phyloP scores from a whole-genome alignment of 208 protist species.

The Entamoeba moshkovskii region DNA sequence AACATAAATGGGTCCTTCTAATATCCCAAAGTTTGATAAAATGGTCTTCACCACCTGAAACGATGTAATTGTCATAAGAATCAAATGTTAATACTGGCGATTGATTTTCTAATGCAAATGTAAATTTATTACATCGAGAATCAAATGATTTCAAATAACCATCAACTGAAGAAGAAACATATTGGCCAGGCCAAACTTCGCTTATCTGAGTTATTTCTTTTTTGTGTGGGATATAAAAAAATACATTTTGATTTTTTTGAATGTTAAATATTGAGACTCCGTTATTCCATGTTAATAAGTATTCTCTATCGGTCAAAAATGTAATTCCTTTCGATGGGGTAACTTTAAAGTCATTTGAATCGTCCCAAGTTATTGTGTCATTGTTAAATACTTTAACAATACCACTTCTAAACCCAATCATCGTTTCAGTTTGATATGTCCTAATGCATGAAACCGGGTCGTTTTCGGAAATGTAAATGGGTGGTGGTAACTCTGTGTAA shows the following conservation, averaged over 20 bases:
- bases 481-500: no score
- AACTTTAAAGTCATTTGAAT: background rate
- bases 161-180: background rate
- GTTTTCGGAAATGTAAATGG: no score
- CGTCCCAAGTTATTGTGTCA: no score
- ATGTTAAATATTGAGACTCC: background rate
- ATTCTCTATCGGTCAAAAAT: background rate
- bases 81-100: background rate
- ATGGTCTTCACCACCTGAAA: background rate
- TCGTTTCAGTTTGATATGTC: no score
- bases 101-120: background rate
- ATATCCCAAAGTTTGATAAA: background rate
- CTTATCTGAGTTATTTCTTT: background rate
- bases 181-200: background rate
- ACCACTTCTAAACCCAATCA: background rate
- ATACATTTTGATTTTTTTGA: background rate
- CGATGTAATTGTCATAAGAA: background rate
- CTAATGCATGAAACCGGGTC: no score
- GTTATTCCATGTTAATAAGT: background rate
- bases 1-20: background rate
- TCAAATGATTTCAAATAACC: background rate
- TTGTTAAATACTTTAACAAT: background rate
- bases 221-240: background rate
- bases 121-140: background rate
- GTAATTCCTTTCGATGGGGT: background rate